Conservation (phyloP, 1,139 yeast species). For the Diutina ranongensis region DNA sequence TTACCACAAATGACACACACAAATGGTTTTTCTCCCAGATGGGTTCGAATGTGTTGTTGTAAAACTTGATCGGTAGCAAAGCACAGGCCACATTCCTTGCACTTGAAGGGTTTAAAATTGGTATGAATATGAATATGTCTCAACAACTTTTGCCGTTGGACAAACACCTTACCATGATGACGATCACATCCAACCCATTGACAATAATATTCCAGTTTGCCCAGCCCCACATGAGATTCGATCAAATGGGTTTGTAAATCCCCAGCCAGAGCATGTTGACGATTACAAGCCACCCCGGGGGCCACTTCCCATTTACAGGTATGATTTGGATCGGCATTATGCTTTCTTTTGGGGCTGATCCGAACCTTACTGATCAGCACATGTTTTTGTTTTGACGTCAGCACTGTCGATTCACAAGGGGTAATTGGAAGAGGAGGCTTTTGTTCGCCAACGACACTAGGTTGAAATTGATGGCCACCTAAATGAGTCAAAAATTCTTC, state of each 20-base stretch:
- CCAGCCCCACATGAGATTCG: constrained; percentile 58
- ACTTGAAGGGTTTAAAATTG: constrained; percentile 63
- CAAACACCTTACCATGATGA: constrained; percentile 44
- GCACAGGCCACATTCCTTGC: constrained; percentile 53
- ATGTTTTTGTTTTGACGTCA: constrained; percentile 6
- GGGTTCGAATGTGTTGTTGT: constrained; percentile 69
- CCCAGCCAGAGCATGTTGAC: constrained; percentile 37
- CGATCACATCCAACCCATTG: constrained; percentile 74
- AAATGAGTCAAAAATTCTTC: constrained; percentile 50
- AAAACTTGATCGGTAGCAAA: constrained; percentile 63
- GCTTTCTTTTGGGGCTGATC: not conserved
- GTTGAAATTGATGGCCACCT: constrained; percentile 33
- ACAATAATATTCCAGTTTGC: constrained; percentile 61
- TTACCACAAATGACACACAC: constrained; percentile 37
- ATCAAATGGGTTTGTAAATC: constrained; percentile 64
- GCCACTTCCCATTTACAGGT: constrained; percentile 36
- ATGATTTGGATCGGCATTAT: constrained; percentile 16
- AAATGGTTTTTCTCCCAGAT: constrained; percentile 72
- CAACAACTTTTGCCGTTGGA: constrained; percentile 74
- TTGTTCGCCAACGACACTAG: not conserved
- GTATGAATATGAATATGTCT: constrained; percentile 88
- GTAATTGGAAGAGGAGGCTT: not conserved
- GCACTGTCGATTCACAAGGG: not conserved
- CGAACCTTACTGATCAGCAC: constrained; percentile 9
- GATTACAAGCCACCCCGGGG: constrained; percentile 35